These are phyloP conservation scores for Verticillium zaregamsianum DNA, from an alignment of 2,329 filamentous ascomycete genomes.

Conservation along the genomic window DNA sequence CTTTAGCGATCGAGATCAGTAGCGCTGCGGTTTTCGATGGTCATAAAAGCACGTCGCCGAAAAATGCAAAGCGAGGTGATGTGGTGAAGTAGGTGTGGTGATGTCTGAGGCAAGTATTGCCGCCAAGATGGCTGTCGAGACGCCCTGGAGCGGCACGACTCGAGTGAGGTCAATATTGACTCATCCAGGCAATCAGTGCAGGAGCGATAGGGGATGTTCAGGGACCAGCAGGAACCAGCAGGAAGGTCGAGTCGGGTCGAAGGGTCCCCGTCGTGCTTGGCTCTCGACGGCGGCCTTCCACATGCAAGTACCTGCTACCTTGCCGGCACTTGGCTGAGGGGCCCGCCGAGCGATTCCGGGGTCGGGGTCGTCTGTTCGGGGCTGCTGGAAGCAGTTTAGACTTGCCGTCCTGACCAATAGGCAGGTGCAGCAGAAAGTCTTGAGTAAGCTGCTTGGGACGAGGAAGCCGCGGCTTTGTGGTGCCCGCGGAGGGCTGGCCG, in stretches of 20 bases:
- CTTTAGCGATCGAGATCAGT: slow-evolving; percentile 2
- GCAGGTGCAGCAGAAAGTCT: not conserved
- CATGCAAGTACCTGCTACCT: not conserved
- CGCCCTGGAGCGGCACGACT: not conserved
- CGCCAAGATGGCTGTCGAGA: not conserved
- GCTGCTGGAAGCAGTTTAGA: not conserved
- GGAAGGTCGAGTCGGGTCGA: not conserved
- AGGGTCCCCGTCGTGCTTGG: not conserved
- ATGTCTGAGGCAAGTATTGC: not conserved
- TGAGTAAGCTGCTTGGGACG: not conserved
- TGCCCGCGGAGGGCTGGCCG: not conserved
- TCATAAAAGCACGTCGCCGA: not conserved
- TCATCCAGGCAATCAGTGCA: not conserved
- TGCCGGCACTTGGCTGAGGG: not conserved
- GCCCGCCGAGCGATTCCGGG: not conserved
- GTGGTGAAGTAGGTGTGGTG: not conserved
- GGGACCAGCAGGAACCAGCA: not conserved
- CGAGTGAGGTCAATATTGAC: not conserved
- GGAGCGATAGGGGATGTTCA: not conserved
- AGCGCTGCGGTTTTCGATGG: not conserved
- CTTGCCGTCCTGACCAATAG: not conserved
- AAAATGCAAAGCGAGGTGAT: not conserved
- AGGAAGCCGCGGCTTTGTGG: not conserved
- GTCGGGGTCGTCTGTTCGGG: not conserved
- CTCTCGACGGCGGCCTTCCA: not conserved